Conservation (phyloP, 345 rosid genomes). For the Lepidium aucheri region DNA sequence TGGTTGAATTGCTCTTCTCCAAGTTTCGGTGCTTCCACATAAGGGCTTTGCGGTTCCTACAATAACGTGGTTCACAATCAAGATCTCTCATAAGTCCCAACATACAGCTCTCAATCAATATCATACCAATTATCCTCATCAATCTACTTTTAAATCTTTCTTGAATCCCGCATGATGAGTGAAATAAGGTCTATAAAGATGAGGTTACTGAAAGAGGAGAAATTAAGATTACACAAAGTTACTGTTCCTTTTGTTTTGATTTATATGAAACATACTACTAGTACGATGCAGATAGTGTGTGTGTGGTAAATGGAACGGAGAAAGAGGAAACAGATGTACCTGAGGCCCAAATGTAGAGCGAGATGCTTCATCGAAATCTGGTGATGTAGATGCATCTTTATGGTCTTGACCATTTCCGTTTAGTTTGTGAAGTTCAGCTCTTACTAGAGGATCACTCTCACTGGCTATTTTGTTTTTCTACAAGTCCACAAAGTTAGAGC, state of each 20-base stretch:
- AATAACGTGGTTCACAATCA: not conserved
- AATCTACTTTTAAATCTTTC: not conserved
- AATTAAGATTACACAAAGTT: not conserved
- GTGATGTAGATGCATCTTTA: slow-evolving; percentile 42
- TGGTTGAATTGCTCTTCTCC: slow-evolving; percentile 31
- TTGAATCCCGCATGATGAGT: not conserved
- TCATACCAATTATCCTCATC: not conserved
- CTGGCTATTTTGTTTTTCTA: slow-evolving; percentile 64
- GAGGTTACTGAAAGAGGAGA: not conserved
- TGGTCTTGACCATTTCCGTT: slow-evolving; percentile 51
- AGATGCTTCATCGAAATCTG: slow-evolving; percentile 45
- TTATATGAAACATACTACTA: not conserved
- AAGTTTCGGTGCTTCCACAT: slow-evolving; percentile 67
- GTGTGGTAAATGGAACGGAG: not conserved
- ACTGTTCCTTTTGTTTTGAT: not conserved
- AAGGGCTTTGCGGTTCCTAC: slow-evolving; percentile 49
- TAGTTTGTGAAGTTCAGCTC: slow-evolving; percentile 33
- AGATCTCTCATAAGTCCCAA: not conserved
- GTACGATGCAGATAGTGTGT: not conserved
- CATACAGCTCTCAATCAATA: not conserved
- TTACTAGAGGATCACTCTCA: slow-evolving; percentile 48
- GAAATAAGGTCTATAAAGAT: not conserved
- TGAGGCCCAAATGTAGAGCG: slow-evolving; percentile 34
- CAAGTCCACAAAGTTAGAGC: slow-evolving; percentile 8
- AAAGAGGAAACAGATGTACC: slow-evolving; percentile 35